Conservation (phyloP, 176 grass and related monocot species). For the Oropetium thomaeum region DNA sequence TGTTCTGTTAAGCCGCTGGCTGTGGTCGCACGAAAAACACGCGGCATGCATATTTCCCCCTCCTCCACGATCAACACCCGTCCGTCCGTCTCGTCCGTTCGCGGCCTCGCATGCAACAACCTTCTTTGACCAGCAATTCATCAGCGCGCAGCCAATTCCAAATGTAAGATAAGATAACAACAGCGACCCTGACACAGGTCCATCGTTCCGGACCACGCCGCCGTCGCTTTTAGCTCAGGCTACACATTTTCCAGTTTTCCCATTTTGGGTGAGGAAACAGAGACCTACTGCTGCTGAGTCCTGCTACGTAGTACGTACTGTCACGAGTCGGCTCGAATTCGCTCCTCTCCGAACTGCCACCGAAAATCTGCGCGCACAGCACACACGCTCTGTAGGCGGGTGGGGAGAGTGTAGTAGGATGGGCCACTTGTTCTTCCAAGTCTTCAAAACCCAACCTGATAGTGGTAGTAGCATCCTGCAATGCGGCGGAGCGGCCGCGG, state of each 20-base stretch:
- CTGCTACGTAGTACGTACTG: neutral
- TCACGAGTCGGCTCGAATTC: neutral
- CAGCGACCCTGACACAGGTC: conserved; percentile 4
- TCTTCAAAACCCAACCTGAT: neutral
- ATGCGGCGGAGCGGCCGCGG: neutral
- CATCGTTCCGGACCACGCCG: neutral
- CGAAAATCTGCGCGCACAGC: neutral
- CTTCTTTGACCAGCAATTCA: conserved; percentile 28
- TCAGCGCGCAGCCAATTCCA: conserved; percentile 14
- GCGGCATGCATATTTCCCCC: neutral
- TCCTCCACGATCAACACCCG: neutral
- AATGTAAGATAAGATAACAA: neutral
- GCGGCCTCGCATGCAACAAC: neutral
- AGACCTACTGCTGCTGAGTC: neutral
- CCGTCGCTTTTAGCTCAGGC: conserved; percentile 21
- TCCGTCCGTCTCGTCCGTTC: neutral
- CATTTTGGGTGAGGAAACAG: neutral
- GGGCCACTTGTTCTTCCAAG: conserved; percentile 4
- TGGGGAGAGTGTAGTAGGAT: neutral
- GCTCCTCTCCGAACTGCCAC: neutral
- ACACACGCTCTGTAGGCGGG: neutral
- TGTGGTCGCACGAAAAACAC: neutral
- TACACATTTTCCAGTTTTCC: neutral
- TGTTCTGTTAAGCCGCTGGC: neutral
- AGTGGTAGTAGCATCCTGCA: neutral